A percentile compares a stretch with the other conserved stretches of the same genome.
Evolutionary conservation across 345 rosid species (phyloP).

Genomic region (Boechera stricta): DNA sequence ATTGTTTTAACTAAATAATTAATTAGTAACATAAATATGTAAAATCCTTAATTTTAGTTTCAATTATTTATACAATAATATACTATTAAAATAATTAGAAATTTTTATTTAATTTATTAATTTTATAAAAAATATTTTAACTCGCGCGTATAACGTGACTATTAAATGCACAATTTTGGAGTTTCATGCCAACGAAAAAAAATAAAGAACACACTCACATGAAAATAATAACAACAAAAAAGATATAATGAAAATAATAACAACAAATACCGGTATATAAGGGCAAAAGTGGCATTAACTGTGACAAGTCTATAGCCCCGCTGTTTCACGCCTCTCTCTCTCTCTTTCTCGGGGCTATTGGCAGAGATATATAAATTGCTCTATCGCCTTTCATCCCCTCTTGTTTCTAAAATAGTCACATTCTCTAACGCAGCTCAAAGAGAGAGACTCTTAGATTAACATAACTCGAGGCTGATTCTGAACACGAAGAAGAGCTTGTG

Average conservation of each 20-base stretch:
- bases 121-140: too few species aligned
- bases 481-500: neutral
- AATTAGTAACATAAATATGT: too few species aligned
- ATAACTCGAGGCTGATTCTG: neutral
- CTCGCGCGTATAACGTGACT: too few species aligned
- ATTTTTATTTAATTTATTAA: too few species aligned
- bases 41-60: too few species aligned
- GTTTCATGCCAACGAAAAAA: neutral
- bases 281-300: conserved; percentile 44
- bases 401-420: conserved; percentile 13
- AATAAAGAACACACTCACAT: conserved; percentile 1
- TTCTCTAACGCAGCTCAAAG: neutral
- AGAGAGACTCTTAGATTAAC: neutral
- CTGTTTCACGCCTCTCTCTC: conserved; percentile 24
- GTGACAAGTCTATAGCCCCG: conserved; percentile 48
- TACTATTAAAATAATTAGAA: too few species aligned
- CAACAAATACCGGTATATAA: conserved; percentile 10
- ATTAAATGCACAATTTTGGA: neutral
- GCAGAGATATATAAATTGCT: conserved; percentile 33
- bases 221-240: neutral
- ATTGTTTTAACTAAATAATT: too few species aligned
- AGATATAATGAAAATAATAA: neutral
- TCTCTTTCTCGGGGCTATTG: neutral
- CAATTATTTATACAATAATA: too few species aligned
- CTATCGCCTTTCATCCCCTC: conserved; percentile 18